Evolutionary conservation across 176 grass and related monocot species (phyloP), one percentile per base, ranked within the genome.

Genomic region (Urochloa ruziziensis): DNA sequence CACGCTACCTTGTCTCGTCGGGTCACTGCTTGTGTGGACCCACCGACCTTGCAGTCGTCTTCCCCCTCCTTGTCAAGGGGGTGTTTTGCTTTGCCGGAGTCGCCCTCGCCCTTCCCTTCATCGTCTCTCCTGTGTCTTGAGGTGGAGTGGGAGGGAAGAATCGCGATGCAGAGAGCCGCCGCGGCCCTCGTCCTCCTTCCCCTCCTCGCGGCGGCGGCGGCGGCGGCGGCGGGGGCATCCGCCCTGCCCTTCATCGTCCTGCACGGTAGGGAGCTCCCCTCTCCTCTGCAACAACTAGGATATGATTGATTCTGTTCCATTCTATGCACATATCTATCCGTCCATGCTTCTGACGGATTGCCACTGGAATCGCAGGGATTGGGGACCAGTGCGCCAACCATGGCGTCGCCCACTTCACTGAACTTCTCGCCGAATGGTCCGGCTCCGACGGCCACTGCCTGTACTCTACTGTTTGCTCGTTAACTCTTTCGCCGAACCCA

Each of bases 361-460:
- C 30, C 65, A 49, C 42, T 78, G 53, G 40, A 36, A 2, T 68
- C 30, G 82, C 79, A 94, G 92, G 92, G 62, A 87, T 94, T 17
- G 92, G 89, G 35, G 92, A 94, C 84, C 92, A 94, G 89, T 94
- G 92, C 47, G 76, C 62, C 67, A 94, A 94, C 79, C 80, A 83
- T 64, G 91, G 91, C 54, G 79, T 94, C 21, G 57, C 85, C 61
- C 34, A 83, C 54, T 94, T 94, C 86, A 91, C 91, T 48, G 23
- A 83, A 24, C 85, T 86, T 62, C 88, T 94, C 60, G 72, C 82
- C 76, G 78, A 82, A 17, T 94, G 94, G 94, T 97, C 94, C 57
- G 85, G 85, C 54, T 88, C 92, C 58, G 56, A 97, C 43, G 94
- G 92, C 89, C 73, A 97, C 72, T 97, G 94, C 92, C 66, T 97